Evolutionary conservation across 768 basidiomycete species (phyloP), one percentile per base, ranked within the genome.

Genomic region (Rhodotorula diobovata): DNA sequence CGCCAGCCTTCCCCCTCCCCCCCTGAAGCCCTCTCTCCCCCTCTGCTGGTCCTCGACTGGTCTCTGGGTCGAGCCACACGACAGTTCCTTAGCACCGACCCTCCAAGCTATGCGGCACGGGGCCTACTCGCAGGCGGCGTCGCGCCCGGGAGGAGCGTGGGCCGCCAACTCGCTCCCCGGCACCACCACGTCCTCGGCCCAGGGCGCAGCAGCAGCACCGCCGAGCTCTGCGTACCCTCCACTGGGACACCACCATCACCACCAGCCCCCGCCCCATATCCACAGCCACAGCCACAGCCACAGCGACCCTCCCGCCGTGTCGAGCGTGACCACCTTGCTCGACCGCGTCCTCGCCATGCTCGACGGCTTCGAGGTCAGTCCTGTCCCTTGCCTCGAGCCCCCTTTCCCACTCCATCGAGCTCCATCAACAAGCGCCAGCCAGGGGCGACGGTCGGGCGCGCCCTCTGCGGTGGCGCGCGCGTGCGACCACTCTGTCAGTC

Each of bases 321-420:
- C n/a, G 34, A 56, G 46, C 60, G 63, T 53, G 9, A 61, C 41
- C 51, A 74, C 69, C 23, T 66, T 62, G 1, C 66, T 74, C 32
- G 73, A 74, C 37, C 48, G 73, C 35, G 73, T 74, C 34, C 56
- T 74, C 30, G 69, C 64, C 6, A 57, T 67, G 55, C 53, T 74
- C 32, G 73, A 74, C 30, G 73, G 73, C 12, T 74, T 70, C 60
- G 73, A 74, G 59, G 72, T 73, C 25, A 5, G 48, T 45, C 35
- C 28, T 16, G n/a, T 25, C 55, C 25, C n/a, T 30, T 30, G 1
- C 15, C 48, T n/a, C 28, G 25, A 8, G 48, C 20, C 11, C 25
- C 23, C 28, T 50, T 21, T 25, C 28, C 21, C 23, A 2, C 23
- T 18, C 20, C 45, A 5, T 21, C 14, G 14, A 21, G 14, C 14